Conservation (phyloP, 805 yeast genomes). For the Groenewaldozyma salmanticensis region DNA sequence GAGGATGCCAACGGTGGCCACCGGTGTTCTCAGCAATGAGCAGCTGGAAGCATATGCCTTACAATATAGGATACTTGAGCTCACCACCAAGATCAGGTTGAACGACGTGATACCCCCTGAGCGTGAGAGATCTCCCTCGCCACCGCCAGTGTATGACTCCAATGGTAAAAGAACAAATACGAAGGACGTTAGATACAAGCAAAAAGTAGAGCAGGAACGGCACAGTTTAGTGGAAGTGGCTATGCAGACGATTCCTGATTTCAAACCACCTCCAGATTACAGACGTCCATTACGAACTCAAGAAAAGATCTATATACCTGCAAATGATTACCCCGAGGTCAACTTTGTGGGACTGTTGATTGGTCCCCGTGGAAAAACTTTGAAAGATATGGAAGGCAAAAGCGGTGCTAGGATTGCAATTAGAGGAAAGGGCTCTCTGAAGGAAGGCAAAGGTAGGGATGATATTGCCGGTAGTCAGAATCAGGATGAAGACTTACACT, state of each 20-base stretch:
- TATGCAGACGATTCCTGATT: constrained; percentile 60
- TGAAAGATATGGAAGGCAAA: constrained; percentile 67
- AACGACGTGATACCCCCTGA: constrained; percentile 40
- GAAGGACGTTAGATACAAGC: constrained; percentile 54
- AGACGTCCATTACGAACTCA: constrained; percentile 57
- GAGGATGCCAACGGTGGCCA: constrained; percentile 33
- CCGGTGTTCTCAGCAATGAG: constrained; percentile 54
- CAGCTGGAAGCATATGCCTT: constrained; percentile 65
- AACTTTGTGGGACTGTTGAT: constrained; percentile 84
- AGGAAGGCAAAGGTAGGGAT: constrained; percentile 66
- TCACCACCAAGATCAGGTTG: constrained; percentile 49
- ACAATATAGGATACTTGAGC: constrained; percentile 68
- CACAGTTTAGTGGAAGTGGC: constrained; percentile 71
- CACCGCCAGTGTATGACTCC: constrained; percentile 84
- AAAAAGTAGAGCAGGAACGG: constrained; percentile 66
- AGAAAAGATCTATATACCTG: constrained; percentile 81
- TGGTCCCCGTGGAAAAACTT: constrained; percentile 94
- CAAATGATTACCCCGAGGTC: constrained; percentile 77
- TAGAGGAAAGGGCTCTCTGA: constrained; percentile 92
- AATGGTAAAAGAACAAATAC: constrained; percentile 82
- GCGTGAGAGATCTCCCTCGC: constrained; percentile 62
- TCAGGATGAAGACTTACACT: constrained; percentile 78
- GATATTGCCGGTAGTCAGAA: constrained; percentile 37
- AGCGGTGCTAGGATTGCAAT: constrained; percentile 87
- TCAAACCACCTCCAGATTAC: constrained; percentile 72